Evolutionary conservation across 768 basidiomycete genomes (phyloP).

Genomic region (Russula sp.): DNA sequence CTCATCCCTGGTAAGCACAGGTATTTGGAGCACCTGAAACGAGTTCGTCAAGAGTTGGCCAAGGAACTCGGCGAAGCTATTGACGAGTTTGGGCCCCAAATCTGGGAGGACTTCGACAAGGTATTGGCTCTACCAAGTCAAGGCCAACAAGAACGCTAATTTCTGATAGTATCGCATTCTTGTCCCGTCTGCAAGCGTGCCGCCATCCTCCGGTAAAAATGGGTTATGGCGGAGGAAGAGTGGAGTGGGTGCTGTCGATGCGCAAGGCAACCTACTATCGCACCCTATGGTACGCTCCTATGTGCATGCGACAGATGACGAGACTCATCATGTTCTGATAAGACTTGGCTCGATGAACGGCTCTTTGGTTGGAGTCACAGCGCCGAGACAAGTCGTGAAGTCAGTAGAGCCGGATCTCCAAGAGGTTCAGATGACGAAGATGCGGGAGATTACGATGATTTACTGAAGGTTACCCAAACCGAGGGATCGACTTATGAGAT

Average conservation of each 20-base stretch:
- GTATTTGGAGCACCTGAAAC: constrained; percentile 66
- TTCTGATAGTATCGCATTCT: constrained; percentile 46
- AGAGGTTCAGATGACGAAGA: constrained; percentile 83
- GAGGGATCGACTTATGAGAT: constrained; percentile 2
- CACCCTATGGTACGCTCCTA: constrained; percentile 69
- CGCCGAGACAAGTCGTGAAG: constrained; percentile 46
- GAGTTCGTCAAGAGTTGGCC: constrained; percentile 62
- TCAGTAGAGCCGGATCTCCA: constrained; percentile 59
- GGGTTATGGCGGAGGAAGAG: constrained; percentile 75
- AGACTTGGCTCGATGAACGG: constrained; percentile 86
- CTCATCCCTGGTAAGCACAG: constrained; percentile 82
- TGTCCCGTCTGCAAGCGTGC: constrained; percentile 73
- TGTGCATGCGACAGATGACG: background rate
- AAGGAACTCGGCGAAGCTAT: constrained; percentile 78
- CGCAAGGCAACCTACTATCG: constrained; percentile 70
- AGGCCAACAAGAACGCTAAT: background rate
- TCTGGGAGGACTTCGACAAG: constrained; percentile 83
- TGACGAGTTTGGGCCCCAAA: constrained; percentile 79
- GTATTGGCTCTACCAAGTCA: constrained; percentile 33
- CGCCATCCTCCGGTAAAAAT: constrained; percentile 66
- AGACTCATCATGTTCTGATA: constrained; percentile 1
- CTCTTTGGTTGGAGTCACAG: constrained; percentile 86
- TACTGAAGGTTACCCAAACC: constrained; percentile 39
- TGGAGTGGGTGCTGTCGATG: constrained; percentile 67
- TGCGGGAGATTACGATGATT: constrained; percentile 85